phyloP scores from a whole-genome alignment of 805 yeast genomes.

The Metschnikowia proteae region DNA sequence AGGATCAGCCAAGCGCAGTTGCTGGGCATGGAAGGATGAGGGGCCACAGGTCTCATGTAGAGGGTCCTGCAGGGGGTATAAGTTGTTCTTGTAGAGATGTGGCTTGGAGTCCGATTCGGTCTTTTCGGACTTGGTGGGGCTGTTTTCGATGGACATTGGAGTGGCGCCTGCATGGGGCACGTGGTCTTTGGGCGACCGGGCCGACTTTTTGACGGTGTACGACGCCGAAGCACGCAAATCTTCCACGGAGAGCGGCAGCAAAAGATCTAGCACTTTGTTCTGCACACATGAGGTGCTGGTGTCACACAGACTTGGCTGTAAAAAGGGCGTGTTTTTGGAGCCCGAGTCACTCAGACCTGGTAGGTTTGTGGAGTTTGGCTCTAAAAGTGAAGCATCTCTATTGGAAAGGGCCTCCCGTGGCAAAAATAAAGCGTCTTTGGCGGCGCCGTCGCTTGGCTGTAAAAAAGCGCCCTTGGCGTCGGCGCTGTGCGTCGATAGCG shows the following conservation, averaged over 20 bases:
- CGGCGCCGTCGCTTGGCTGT: background rate
- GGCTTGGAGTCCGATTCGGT: background rate
- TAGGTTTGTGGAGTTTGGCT: background rate
- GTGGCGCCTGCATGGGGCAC: slow-evolving; percentile 19
- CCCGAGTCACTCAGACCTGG: background rate
- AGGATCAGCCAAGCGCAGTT: background rate
- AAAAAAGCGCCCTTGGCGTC: background rate
- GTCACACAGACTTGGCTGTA: background rate
- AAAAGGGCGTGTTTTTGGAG: background rate
- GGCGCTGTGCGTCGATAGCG: background rate
- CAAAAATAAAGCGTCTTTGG: background rate
- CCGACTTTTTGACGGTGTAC: slow-evolving; percentile 9
- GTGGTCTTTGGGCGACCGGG: background rate
- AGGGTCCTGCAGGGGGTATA: background rate
- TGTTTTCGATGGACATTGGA: slow-evolving; percentile 31
- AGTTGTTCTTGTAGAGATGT: background rate
- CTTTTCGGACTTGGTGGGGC: slow-evolving; percentile 6
- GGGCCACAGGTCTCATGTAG: background rate
- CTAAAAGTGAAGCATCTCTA: too few species aligned
- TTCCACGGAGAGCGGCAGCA: slow-evolving; percentile 40
- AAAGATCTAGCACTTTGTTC: slow-evolving; percentile 31
- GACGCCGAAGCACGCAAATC: slow-evolving; percentile 27
- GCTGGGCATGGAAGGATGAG: background rate
- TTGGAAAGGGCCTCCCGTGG: too few species aligned
- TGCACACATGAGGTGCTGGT: background rate